Base-by-base conservation (phyloP, 805 yeast genomes). In the Spencermartinsiella europaea region DNA sequence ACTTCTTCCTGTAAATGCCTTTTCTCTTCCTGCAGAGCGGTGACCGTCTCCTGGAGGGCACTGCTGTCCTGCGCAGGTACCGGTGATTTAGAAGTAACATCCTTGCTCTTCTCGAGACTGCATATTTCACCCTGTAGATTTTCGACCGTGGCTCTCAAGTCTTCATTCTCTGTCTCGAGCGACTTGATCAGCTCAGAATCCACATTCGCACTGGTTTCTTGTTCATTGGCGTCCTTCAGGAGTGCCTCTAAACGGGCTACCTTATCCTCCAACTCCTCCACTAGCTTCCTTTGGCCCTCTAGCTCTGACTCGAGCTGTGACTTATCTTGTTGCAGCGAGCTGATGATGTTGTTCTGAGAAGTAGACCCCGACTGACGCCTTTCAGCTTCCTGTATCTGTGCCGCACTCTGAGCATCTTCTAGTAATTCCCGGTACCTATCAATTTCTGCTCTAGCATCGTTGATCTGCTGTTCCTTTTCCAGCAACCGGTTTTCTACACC, bases 401-500 rank as follows among this genome's bases (percentile, higher is more conserved):
- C n/a, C 12, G 31, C 31, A 7, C 31, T 25, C 31, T 25, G 31
- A 25, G 31, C 31, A 25, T 25, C 31, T 25, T 25, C 31, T 12
- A 25, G 31, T 7, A 25, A 12, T 12, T 48, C 45, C 20, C 50
- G 41, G 37, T 46, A 52, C 16, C 48, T 39, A 16, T 51, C 54
- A 10, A 56, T 40, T 10, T 46, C 20, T 7, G 35, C 50, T 21
- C 42, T 34, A 14, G 55, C 53, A 14, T 55, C 60, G 10, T 36
- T 21, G 22, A 56, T 44, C 45, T 57, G 58, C 45, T 56, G 58
- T 34, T 58, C 61, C 48, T 62, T 66, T 40, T 58, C 57, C 7
- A 65, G 61, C 4, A 65, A 52, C 39, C 54, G 48, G 51, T 66
- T 66, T 42, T 66, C 68, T 54, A 64, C 57, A 17, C 62, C 63